Evolutionary conservation across 257 asterid genomes (phyloP), one percentile per base, ranked within the genome.

Genomic region (Scutellaria minor): DNA sequence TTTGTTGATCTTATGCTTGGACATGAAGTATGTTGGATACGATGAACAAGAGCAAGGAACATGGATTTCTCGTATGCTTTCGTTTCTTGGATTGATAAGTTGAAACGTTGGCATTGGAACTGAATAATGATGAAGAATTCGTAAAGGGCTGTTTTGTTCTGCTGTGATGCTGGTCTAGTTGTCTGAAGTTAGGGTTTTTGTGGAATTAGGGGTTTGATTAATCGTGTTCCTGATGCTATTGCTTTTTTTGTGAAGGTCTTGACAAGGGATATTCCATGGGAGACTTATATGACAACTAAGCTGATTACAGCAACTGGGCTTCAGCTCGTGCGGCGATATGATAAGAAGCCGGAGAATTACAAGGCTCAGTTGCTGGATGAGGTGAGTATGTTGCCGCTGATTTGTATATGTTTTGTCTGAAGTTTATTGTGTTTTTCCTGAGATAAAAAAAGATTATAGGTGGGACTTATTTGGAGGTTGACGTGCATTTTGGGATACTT

Each of bases 251-350:
- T 72, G 72, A 81, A 92, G 97, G 90, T 92, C 61, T 82, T 92
- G 83, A 76, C 83, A 83, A 86, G 96, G 84, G 96, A 94, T 80
- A 94, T 94, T 66, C 97, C 93, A 52, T 94, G 99, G 99, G 97
- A 94, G 75, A 88, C 95, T 41, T 91, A 94, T 82, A 83, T 90
- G 91, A 84, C 96, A 53, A 88, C 95, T 42, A 91, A 94, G 87
- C 79, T 91, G 87, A 91, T 94, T 44, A 77, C 89, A 2, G 97
- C 93, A 57, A 88, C 97, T 11, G 93, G 89, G 62, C 91, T 94
- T 77, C 96, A 94, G 86, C 88, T 94, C 78, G 81, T 94, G 80
- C 82, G 96, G 79, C 85, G 97, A 47, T 94, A 91, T 24, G 99
- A 91, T 79, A 94, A 94, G 83, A 94, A 89, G 69, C 79, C 95